Evolutionary conservation across 1,139 yeast genomes (phyloP).

Genomic region (Meyerozyma sp.): DNA sequence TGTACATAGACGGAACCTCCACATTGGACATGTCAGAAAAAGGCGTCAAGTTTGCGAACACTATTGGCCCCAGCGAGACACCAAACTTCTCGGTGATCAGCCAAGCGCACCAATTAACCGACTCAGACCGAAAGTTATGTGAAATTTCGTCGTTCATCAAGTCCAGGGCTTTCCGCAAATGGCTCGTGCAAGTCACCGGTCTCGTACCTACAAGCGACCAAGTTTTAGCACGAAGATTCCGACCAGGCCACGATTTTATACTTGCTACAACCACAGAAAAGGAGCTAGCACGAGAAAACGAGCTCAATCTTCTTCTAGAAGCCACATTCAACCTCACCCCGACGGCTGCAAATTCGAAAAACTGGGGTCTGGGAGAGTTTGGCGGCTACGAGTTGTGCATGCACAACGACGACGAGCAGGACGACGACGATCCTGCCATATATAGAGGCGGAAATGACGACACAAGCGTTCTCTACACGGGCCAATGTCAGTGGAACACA

Average conservation of each 20-base stretch:
- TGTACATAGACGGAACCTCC: slow-evolving; percentile 73
- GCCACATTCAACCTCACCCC: slow-evolving; percentile 81
- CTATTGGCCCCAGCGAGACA: slow-evolving; percentile 43
- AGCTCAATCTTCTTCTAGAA: slow-evolving; percentile 51
- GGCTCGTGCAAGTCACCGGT: slow-evolving; percentile 64
- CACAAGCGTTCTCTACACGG: slow-evolving; percentile 75
- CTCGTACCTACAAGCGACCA: slow-evolving; percentile 62
- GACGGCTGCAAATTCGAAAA: slow-evolving; percentile 43
- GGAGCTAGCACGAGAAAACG: slow-evolving; percentile 32
- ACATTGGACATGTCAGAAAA: slow-evolving; percentile 23
- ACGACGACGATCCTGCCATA: slow-evolving; percentile 53
- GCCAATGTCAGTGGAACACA: slow-evolving; percentile 82
- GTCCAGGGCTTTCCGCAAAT: slow-evolving; percentile 61
- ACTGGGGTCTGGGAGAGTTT: slow-evolving; percentile 81
- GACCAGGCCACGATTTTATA: slow-evolving; percentile 94
- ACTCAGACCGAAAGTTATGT: slow-evolving; percentile 31
- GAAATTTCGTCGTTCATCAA: slow-evolving; percentile 57
- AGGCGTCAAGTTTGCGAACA: slow-evolving; percentile 20
- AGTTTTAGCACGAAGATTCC: slow-evolving; percentile 72
- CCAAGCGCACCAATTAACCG: slow-evolving; percentile 7
- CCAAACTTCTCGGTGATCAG: slow-evolving; percentile 46
- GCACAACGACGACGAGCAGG: slow-evolving; percentile 51
- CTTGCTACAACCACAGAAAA: slow-evolving; percentile 74
- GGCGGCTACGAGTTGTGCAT: slow-evolving; percentile 96
- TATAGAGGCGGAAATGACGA: slow-evolving; percentile 55